Base-by-base conservation (phyloP, 495 filamentous ascomycete genomes). In the Trichoderma virens region DNA sequence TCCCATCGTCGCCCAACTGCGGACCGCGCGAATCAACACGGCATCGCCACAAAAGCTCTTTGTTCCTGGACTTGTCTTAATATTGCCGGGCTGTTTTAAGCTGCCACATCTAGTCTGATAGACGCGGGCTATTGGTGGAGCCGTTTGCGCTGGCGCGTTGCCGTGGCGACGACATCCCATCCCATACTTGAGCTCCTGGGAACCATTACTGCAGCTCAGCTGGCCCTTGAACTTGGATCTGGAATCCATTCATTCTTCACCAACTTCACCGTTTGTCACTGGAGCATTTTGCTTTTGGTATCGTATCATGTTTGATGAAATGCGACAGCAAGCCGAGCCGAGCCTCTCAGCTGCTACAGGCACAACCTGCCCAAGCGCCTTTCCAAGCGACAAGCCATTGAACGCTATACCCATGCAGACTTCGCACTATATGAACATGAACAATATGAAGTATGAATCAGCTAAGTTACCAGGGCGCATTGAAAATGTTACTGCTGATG, bases 401-500 rank as follows among this genome's bases (percentile, higher is more conserved):
- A 76, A 84, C 65, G 71, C 79, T 16, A 73, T 80, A 68, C 73
- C 78, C 47, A 81, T 85, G 67, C 76, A 79, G 65, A 76, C 73
- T 30, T 72, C 77, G 6, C 82, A 81, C n/a, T 85, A 85, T 65
- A 75, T 81, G 71, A 81, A 82, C 68, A 78, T 85, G 76, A 73
- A 72, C 62, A 77, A 76, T 59, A 66, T 87, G 35, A 78, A 79
- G 54, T 73, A 80, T 41, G 78, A 82, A 47, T 82, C 83, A 62
- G 71, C 78, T 65, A 79, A 80, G 65, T 74, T 79, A 68, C 70
- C 11, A 60, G 27, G 62, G 34, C n/a, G 35, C 66, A 1, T 67
- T 72, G 30, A 68, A 69, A 28, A 41, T 67, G 16, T 65, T 14
- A 27, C 51, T 56, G 20, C 51, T 56, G 51, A 56, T 56, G 51